Evolutionary conservation across 768 basidiomycete genomes (phyloP).

Genomic region (Wakefieldia striispora): DNA sequence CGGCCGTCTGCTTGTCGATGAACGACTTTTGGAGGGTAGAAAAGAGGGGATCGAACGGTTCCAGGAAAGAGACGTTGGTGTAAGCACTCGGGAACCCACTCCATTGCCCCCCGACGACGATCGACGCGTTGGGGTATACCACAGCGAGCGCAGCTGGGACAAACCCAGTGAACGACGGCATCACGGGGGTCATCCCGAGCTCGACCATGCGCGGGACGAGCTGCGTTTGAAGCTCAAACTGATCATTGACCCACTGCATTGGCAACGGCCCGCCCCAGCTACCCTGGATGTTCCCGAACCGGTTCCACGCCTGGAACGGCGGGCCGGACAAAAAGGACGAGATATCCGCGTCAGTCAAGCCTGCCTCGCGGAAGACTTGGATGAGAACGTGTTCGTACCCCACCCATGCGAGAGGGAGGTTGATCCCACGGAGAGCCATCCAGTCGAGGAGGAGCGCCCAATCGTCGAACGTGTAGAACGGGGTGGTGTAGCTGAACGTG

Average conservation of each 20-base stretch:
- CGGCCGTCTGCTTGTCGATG: conserved; percentile 36
- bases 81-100: conserved; percentile 29
- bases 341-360: conserved; percentile 37
- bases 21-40: conserved; percentile 36
- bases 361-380: conserved; percentile 37
- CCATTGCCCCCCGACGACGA: conserved; percentile 38
- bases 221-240: conserved; percentile 36
- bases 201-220: conserved; percentile 38
- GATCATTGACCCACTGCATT: conserved; percentile 37
- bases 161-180: conserved; percentile 43
- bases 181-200: conserved; percentile 42
- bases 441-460: conserved; percentile 42
- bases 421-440: conserved; percentile 41
- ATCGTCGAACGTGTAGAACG: conserved; percentile 39
- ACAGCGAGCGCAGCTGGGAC: conserved; percentile 33
- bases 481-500: conserved; percentile 40
- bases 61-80: conserved; percentile 40
- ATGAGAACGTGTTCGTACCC: conserved; percentile 39
- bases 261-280: conserved; percentile 39
- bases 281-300: conserved; percentile 43
- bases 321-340: conserved; percentile 36
- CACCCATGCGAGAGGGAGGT: conserved; percentile 42
- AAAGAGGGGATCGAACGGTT: conserved; percentile 41
- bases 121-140: conserved; percentile 34
- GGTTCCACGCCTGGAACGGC: conserved; percentile 42